Percentiles rank a stretch among this genome's conserved stretches.
Evolutionary conservation across 805 yeast species (phyloP).

Genomic region (Candida golubevii): DNA sequence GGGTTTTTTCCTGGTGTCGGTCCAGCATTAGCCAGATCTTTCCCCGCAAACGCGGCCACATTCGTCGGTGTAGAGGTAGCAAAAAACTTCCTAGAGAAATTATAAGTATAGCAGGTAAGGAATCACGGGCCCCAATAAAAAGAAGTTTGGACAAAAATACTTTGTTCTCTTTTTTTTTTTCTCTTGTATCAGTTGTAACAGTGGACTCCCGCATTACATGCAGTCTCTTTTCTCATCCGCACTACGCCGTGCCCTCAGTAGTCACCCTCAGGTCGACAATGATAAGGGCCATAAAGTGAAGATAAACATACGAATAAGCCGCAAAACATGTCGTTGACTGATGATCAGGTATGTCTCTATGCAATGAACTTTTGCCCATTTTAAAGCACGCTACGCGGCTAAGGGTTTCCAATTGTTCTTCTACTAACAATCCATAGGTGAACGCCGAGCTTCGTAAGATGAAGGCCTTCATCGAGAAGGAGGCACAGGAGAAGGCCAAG

Average conservation of each 20-base stretch:
- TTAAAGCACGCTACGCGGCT: too few relatives aligned
- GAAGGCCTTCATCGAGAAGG: slow-evolving; percentile 98
- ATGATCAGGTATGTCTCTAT: slow-evolving; percentile 25
- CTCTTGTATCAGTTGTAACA: too few relatives aligned
- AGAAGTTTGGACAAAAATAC: too few relatives aligned
- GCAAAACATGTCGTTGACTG: slow-evolving; percentile 26
- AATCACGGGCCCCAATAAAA: too few relatives aligned
- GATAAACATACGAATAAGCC: slow-evolving; percentile 3
- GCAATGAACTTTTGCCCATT: not conserved
- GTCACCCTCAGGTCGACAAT: slow-evolving; percentile 23
- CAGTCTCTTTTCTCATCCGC: slow-evolving; percentile 11
- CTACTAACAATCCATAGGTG: slow-evolving; percentile 46
- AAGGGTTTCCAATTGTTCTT: too few relatives aligned
- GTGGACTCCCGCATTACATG: not conserved
- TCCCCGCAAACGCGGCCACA: slow-evolving; percentile 99
- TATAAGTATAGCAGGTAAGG: slow-evolving; percentile 5
- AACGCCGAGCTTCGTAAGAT: slow-evolving; percentile 93
- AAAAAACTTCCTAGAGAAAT: slow-evolving; percentile 36
- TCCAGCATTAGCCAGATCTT: slow-evolving; percentile 88
- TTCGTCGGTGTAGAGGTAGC: slow-evolving; percentile 93
- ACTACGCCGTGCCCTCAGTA: slow-evolving; percentile 13
- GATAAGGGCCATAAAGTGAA: slow-evolving; percentile 5
- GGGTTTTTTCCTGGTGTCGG: slow-evolving; percentile 98
- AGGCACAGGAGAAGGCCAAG: slow-evolving; percentile 97
- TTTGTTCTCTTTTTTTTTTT: too few relatives aligned